Base-by-base conservation (phyloP, 2,329 filamentous ascomycete species). In the Stromatinia cepivora region DNA sequence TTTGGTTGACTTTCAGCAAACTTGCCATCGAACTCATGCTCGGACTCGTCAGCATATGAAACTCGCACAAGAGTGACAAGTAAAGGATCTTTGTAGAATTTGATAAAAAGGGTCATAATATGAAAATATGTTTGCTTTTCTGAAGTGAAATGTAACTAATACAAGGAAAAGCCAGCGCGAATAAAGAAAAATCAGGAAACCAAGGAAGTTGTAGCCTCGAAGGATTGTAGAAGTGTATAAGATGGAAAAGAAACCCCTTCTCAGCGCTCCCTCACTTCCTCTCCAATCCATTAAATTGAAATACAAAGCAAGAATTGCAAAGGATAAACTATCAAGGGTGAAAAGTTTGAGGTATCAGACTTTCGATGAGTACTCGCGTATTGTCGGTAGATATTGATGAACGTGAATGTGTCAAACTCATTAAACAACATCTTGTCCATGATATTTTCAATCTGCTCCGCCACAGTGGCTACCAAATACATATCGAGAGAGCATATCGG, bases 401-500 rank as follows among this genome's bases (percentile, higher is more conserved):
- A 39, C 25, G 46, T 64, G 57, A 69, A 45, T 36, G 64, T 25
- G 25, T 69, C 42, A 69, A 61, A 65, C 50, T 64, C 61, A 72
- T 70, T 66, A 71, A 72, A 71, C 31, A 66, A 70, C 61, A 66
- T 54, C 61, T 70, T 66, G 45, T 68, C 54, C 64, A 57, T 71
- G 64, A 68, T 66, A 61, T 70, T 25, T 50, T 52, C 45, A 56
- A 54, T 64, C 61, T 64, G 61, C 48, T 54, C 67, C 67, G 25
- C 42, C 46, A 56, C 46, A 53, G 17, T 45, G 53, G 65, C 53
- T 56, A 71, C 46, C 62, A 70, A 53, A 39, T 22, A 67, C 46
- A 67, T 54, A 57, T 67, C 68, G 63, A 61, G 36, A 56, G 42
- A 22, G 46, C 54, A 67, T 46, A 57, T 67, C 56, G 63, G 61